These are phyloP conservation scores for Candida gorgasii DNA, from an alignment of 805 yeast species.

Conservation along the genomic window DNA sequence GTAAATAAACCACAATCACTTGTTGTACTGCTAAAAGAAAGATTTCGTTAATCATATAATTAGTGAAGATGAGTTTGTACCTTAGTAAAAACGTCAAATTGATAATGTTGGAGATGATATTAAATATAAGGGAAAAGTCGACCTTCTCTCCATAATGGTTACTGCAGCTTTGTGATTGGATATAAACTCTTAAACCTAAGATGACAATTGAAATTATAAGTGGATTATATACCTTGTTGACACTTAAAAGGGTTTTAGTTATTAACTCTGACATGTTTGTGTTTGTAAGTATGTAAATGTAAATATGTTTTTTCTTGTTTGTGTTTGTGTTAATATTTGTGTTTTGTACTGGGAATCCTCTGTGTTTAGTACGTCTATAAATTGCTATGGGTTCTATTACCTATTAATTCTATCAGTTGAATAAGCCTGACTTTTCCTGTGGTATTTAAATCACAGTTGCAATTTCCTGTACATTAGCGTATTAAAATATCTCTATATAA, in stretches of 20 bases:
- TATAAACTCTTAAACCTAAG: background rate
- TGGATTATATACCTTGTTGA: slow-evolving; percentile 5
- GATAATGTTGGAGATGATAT: slow-evolving; percentile 24
- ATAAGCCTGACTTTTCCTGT: background rate
- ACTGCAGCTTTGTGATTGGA: background rate
- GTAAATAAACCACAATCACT: slow-evolving; percentile 14
- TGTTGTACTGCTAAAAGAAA: slow-evolving; percentile 23
- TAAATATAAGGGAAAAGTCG: background rate
- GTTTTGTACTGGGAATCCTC: background rate
- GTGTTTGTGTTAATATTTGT: background rate
- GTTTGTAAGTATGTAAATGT: background rate
- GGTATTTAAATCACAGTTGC: slow-evolving; percentile 5
- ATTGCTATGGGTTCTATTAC: background rate
- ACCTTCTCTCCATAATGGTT: background rate
- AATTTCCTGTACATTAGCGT: background rate
- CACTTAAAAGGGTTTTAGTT: background rate
- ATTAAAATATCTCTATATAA: background rate
- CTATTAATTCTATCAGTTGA: background rate
- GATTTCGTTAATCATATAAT: slow-evolving; percentile 20
- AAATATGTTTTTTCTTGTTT: background rate
- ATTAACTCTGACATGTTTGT: background rate
- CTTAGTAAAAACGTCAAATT: slow-evolving; percentile 31
- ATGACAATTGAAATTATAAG: background rate
- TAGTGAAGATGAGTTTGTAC: slow-evolving; percentile 19
- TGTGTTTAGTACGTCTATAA: background rate